Percentiles rank a stretch among this genome's conserved stretches.
Conservation (phyloP, 1,139 yeast genomes). For the Meyerozyma smithsonii region DNA sequence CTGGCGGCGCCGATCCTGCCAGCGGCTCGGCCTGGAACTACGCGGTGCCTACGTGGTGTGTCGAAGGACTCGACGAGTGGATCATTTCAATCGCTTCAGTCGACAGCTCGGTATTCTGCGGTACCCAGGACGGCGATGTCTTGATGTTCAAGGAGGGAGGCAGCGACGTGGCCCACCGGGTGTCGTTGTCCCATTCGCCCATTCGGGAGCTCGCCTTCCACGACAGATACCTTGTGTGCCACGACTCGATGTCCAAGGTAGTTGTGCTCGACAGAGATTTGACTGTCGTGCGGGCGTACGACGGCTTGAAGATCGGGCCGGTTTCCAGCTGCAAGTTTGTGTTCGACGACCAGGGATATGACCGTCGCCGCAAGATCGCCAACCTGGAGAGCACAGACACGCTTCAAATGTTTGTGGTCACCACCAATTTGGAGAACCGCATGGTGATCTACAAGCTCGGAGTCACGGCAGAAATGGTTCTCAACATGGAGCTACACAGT, state of each 20-base stretch:
- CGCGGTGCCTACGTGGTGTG: slow-evolving; percentile 1
- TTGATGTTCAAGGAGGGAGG: not conserved
- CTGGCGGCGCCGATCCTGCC: not conserved
- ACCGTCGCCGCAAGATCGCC: not conserved
- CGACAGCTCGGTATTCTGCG: not conserved
- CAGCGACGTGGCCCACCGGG: not conserved
- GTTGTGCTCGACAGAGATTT: slow-evolving; percentile 24
- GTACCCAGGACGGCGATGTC: slow-evolving; percentile 1
- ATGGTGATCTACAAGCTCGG: slow-evolving; percentile 22
- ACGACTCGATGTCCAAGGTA: slow-evolving; percentile 30
- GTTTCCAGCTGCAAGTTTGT: slow-evolving; percentile 15
- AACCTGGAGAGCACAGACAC: not conserved
- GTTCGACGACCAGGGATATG: not conserved
- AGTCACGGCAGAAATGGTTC: slow-evolving; percentile 10
- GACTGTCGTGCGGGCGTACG: slow-evolving; percentile 17
- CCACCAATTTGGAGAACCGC: slow-evolving; percentile 20
- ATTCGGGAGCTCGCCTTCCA: slow-evolving; percentile 19
- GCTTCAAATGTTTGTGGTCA: slow-evolving; percentile 16
- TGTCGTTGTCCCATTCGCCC: slow-evolving; percentile 26
- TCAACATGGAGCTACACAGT: slow-evolving; percentile 10
- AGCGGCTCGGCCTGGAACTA: not conserved
- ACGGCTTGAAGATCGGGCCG: slow-evolving; percentile 27
- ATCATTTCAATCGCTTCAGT: not conserved
- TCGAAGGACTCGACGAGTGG: not conserved
- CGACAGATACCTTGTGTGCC: slow-evolving; percentile 18